Evolutionary conservation across 2,329 filamentous ascomycete species (phyloP).

Genomic region (Talaromyces amestolkiae): DNA sequence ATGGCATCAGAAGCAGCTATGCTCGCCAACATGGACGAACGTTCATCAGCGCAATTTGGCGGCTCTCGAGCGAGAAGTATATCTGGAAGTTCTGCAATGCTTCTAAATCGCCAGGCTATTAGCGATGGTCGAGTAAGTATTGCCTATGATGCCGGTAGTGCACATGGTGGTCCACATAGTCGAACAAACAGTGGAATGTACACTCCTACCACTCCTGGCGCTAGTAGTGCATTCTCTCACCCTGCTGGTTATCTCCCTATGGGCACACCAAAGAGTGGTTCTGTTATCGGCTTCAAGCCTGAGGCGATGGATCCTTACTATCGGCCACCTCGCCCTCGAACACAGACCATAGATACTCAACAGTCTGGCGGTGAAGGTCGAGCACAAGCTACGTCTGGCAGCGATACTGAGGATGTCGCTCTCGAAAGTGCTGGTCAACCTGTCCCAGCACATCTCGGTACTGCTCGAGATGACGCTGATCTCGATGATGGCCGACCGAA

Average conservation of each 20-base stretch:
- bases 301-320: slow-evolving; percentile 76
- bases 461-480: slow-evolving; percentile 55
- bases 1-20: slow-evolving; percentile 81
- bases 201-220: slow-evolving; percentile 70
- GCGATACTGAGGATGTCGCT: slow-evolving; percentile 13
- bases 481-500: slow-evolving; percentile 50
- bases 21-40: slow-evolving; percentile 65
- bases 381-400: slow-evolving; percentile 47
- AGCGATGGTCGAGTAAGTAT: slow-evolving; percentile 50
- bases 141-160: slow-evolving; percentile 54
- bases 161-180: slow-evolving; percentile 49
- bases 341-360: slow-evolving; percentile 54
- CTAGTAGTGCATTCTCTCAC: slow-evolving; percentile 70
- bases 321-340: slow-evolving; percentile 72
- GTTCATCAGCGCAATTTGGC: slow-evolving; percentile 55
- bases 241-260: slow-evolving; percentile 54
- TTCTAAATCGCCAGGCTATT: slow-evolving; percentile 53
- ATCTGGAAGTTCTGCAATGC: slow-evolving; percentile 61
- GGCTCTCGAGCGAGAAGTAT: slow-evolving; percentile 57
- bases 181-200: slow-evolving; percentile 59
- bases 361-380: slow-evolving; percentile 6
- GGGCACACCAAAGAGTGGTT: slow-evolving; percentile 42
- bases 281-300: slow-evolving; percentile 39
- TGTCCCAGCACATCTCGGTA: slow-evolving; percentile 54
- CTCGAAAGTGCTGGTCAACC: slow-evolving; percentile 47